Conservation (phyloP, 345 rosid species). For the Eucalyptus pauciflora region DNA sequence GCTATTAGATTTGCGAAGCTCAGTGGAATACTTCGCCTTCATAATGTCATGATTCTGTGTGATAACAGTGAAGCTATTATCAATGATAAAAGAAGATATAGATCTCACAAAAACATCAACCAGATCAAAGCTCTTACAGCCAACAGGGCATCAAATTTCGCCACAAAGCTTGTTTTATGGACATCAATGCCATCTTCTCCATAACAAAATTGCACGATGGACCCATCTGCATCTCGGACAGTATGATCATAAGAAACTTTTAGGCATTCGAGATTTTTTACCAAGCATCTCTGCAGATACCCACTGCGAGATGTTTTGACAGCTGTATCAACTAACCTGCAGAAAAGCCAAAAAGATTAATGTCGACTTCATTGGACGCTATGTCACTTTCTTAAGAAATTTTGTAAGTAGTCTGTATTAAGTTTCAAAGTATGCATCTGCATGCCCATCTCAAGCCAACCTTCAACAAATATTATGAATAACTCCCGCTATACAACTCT, state of each 20-base stretch:
- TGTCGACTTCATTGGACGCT: not conserved
- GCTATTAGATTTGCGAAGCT: constrained; percentile 27
- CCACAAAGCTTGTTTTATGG: constrained; percentile 70
- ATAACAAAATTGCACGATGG: constrained; percentile 81
- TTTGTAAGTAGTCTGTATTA: not conserved
- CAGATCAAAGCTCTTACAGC: constrained; percentile 28
- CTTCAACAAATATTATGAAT: not conserved
- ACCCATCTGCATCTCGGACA: constrained; percentile 96
- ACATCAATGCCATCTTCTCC: constrained; percentile 99
- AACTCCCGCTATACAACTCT: not conserved
- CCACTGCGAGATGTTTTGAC: constrained; percentile 99
- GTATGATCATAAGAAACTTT: constrained; percentile 86
- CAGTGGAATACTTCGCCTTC: constrained; percentile 21
- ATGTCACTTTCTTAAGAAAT: not conserved
- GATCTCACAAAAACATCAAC: not conserved
- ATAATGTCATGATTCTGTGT: constrained; percentile 73
- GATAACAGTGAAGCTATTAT: not conserved
- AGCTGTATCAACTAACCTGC: constrained; percentile 94
- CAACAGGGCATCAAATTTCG: constrained; percentile 62
- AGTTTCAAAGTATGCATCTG: not conserved
- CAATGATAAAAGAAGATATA: not conserved
- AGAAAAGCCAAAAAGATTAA: not conserved
- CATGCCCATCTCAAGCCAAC: not conserved
- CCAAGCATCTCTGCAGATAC: constrained; percentile 92
- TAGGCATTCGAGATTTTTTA: constrained; percentile 91